These are phyloP conservation scores for Blastocystis hominis DNA, from an alignment of 352 stramenopile species.

Conservation along the genomic window DNA sequence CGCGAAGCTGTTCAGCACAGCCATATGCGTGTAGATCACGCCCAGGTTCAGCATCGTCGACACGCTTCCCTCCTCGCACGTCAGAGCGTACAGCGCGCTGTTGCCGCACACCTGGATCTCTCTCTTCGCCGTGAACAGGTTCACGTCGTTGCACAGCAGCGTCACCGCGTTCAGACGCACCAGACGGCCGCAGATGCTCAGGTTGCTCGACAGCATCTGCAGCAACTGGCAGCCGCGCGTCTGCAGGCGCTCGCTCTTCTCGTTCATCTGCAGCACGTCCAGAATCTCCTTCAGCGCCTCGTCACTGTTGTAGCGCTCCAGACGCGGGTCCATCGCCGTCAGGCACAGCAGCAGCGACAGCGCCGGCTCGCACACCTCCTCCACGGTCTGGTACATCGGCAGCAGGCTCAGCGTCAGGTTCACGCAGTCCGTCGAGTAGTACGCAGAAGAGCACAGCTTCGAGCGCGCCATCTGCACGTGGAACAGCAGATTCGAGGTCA, in stretches of 20 bases:
- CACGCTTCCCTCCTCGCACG: neutral
- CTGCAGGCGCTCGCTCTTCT: neutral
- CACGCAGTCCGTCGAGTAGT: neutral
- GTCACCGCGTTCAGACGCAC: conserved; percentile 21
- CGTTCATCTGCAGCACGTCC: neutral
- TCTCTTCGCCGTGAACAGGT: neutral
- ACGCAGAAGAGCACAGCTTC: neutral
- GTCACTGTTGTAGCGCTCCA: neutral
- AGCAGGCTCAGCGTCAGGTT: conserved; percentile 13
- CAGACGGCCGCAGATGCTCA: neutral
- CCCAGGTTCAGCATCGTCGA: conserved; percentile 52
- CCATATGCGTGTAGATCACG: conserved; percentile 12
- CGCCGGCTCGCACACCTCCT: neutral
- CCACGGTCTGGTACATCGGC: neutral
- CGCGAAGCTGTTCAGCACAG: neutral
- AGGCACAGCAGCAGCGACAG: conserved; percentile 41
- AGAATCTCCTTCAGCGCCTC: conserved; percentile 5
- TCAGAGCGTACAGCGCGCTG: neutral
- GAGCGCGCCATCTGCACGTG: conserved; percentile 37
- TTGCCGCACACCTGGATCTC: conserved; percentile 14
- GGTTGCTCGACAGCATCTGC: neutral
- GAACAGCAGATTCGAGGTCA: conserved; percentile 24
- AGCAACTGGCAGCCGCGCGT: neutral
- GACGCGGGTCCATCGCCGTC: neutral
- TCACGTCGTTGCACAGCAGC: conserved; percentile 12